Percentiles rank a stretch among this genome's conserved stretches.
phyloP scores from a whole-genome alignment of 2,329 filamentous ascomycete species.

The Cryphonectria nitschkei region DNA sequence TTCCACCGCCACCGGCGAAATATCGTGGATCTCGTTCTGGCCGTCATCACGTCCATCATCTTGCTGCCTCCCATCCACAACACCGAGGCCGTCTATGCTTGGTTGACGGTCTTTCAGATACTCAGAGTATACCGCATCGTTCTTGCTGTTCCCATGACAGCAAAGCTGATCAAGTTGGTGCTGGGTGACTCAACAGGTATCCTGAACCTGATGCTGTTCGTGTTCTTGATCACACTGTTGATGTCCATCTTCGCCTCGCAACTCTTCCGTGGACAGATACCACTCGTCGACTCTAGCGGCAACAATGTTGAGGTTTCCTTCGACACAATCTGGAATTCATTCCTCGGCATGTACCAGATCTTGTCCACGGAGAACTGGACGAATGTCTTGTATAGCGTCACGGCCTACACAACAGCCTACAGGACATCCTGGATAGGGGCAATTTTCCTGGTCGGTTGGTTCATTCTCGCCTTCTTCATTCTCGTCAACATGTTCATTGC shows the following conservation, averaged over 20 bases:
- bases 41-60: constrained; percentile 81
- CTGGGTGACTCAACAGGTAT: constrained; percentile 92
- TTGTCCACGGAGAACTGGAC: constrained; percentile 98
- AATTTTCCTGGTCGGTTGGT: constrained; percentile 91
- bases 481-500: constrained; percentile 99
- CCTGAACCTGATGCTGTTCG: constrained; percentile 91
- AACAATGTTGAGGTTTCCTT: constrained; percentile 75
- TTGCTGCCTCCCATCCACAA: constrained; percentile 79
- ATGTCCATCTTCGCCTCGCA: constrained; percentile 92
- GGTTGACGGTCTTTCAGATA: constrained; percentile 93
- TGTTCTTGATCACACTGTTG: constrained; percentile 93
- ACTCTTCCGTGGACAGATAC: constrained; percentile 86
- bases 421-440: constrained; percentile 92
- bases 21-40: constrained; percentile 78
- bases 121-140: constrained; percentile 90
- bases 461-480: constrained; percentile 93
- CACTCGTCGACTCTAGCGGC: constrained; percentile 62
- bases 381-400: constrained; percentile 79
- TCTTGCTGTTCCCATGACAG: constrained; percentile 82
- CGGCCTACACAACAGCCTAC: constrained; percentile 64
- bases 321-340: constrained; percentile 90
- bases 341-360: constrained; percentile 97
- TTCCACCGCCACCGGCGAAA: constrained; percentile 79
- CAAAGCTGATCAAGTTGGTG: constrained; percentile 83
- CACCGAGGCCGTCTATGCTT: constrained; percentile 75